Percentiles rank a stretch among this genome's conserved stretches.
These are phyloP conservation scores for Piedraia hortae DNA, from an alignment of 2,329 filamentous ascomycete species.

Conservation along the genomic window DNA sequence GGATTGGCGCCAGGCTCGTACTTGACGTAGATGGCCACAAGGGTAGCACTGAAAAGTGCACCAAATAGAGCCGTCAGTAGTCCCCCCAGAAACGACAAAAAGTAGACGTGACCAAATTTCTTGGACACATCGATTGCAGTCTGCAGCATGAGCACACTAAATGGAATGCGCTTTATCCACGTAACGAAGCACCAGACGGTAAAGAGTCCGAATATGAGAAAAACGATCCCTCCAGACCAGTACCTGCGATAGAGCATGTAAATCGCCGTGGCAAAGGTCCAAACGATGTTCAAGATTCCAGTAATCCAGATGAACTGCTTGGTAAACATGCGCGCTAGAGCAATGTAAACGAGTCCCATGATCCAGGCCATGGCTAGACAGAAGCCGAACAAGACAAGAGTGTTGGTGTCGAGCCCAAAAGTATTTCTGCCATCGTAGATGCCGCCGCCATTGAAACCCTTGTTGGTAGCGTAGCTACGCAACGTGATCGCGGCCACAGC, in stretches of 20 bases:
- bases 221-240: slow-evolving; percentile 67
- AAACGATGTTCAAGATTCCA: slow-evolving; percentile 61
- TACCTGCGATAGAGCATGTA: slow-evolving; percentile 57
- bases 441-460: slow-evolving; percentile 35
- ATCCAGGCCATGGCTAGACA: slow-evolving; percentile 45
- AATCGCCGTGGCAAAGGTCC: slow-evolving; percentile 60
- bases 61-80: slow-evolving; percentile 46
- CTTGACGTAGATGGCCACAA: slow-evolving; percentile 64
- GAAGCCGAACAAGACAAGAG: slow-evolving; percentile 60
- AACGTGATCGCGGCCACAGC: slow-evolving; percentile 52
- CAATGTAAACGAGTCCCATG: slow-evolving; percentile 52
- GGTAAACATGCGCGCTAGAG: slow-evolving; percentile 23
- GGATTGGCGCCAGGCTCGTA: slow-evolving; percentile 42
- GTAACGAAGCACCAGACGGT: slow-evolving; percentile 58
- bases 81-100: slow-evolving; percentile 63
- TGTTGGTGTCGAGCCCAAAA: slow-evolving; percentile 54
- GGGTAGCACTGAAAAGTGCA: slow-evolving; percentile 64
- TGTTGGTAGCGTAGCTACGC: slow-evolving; percentile 40
- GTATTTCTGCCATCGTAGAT: slow-evolving; percentile 43
- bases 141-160: slow-evolving; percentile 69
- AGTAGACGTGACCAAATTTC: slow-evolving; percentile 58
- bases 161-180: slow-evolving; percentile 78
- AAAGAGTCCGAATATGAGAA: slow-evolving; percentile 57
- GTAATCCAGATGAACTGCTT: slow-evolving; percentile 44
- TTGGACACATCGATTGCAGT: slow-evolving; percentile 67